phyloP scores from a whole-genome alignment of 2,329 filamentous ascomycete genomes.

The Emmonsiellopsis sp. region DNA sequence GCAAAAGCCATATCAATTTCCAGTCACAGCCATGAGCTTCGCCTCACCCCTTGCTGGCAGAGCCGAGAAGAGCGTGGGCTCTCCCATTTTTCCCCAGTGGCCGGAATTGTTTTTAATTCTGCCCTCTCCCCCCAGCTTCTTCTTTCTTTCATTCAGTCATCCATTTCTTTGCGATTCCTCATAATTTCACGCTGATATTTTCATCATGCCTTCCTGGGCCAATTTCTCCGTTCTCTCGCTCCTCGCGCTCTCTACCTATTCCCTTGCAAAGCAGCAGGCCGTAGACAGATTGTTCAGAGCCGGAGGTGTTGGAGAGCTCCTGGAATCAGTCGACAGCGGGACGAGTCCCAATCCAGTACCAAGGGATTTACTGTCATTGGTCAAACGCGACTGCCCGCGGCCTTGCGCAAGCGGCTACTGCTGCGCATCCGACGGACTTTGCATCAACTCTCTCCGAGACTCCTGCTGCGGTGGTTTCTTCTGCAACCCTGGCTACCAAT shows the following conservation, averaged over 20 bases:
- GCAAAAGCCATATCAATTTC: too few species aligned
- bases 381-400: neutral
- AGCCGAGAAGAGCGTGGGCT: too few species aligned
- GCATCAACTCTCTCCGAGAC: neutral
- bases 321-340: neutral
- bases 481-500: neutral
- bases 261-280: neutral
- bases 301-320: neutral
- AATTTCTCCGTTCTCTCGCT: neutral
- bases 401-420: neutral
- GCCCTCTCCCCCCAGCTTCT: neutral
- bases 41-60: too few species aligned
- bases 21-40: too few species aligned
- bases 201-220: neutral
- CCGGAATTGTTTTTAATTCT: too few species aligned
- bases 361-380: neutral
- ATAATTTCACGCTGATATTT: neutral
- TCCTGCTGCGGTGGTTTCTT: neutral
- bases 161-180: neutral
- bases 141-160: neutral
- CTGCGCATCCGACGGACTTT: neutral
- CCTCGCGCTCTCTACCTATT: neutral
- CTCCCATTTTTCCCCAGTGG: too few species aligned
- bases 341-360: neutral
- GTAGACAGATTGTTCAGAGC: neutral